These are phyloP conservation scores for Russula virescens DNA, from an alignment of 768 basidiomycete genomes.

Conservation along the genomic window DNA sequence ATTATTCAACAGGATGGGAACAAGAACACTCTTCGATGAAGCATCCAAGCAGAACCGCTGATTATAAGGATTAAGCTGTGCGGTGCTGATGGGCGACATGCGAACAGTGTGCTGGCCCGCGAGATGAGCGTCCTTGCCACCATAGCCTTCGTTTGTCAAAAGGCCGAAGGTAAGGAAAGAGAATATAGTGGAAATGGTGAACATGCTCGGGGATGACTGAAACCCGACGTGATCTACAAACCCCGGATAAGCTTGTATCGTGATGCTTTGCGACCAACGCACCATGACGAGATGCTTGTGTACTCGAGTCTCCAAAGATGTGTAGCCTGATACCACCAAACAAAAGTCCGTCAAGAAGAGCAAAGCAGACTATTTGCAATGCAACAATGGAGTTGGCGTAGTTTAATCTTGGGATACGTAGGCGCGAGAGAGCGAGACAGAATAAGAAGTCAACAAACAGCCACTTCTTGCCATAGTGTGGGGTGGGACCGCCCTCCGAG, in stretches of 20 bases:
- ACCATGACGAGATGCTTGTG: constrained; percentile 19
- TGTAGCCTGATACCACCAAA: constrained; percentile 69
- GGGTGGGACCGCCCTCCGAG: constrained; percentile 35
- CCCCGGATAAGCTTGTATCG: constrained; percentile 5
- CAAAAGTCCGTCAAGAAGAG: constrained; percentile 61
- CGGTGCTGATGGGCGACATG: constrained; percentile 91
- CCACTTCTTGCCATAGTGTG: constrained; percentile 57
- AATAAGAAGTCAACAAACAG: constrained; percentile 62
- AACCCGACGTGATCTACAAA: constrained; percentile 22
- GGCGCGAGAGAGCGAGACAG: constrained; percentile 47
- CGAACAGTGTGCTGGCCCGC: constrained; percentile 87
- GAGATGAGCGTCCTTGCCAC: constrained; percentile 50
- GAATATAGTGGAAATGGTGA: constrained; percentile 45
- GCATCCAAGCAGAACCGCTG: constrained; percentile 69
- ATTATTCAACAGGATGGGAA: constrained; percentile 89
- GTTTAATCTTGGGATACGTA: constrained; percentile 69
- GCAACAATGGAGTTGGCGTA: constrained; percentile 59
- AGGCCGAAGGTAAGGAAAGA: constrained; percentile 47
- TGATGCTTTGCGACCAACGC: constrained; percentile 19
- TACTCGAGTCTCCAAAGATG: constrained; percentile 31
- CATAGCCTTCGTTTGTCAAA: constrained; percentile 37
- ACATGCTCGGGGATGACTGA: constrained; percentile 29
- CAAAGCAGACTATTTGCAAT: constrained; percentile 55
- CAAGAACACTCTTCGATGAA: constrained; percentile 48
- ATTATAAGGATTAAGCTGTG: constrained; percentile 74